A percentile compares a stretch with the other conserved stretches of the same genome.
Evolutionary conservation across 78 protist species (phyloP).

Genomic region (Trichosphaerium sp.): DNA sequence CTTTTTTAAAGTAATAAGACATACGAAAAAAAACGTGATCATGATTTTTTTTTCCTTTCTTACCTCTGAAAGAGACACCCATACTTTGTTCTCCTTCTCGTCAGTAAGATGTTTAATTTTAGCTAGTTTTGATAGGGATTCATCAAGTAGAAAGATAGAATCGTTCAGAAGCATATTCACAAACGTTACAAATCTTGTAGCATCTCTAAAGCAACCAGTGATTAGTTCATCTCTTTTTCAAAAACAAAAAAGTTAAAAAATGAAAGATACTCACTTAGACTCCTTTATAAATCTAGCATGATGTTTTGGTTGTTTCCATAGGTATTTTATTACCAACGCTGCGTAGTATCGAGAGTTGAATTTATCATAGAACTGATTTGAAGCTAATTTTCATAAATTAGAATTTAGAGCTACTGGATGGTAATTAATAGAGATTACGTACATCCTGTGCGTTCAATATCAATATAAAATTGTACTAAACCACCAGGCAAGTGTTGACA

Average conservation of each 20-base stretch:
- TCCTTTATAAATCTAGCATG: conserved; percentile 10
- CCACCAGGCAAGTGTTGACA: conserved; percentile 18
- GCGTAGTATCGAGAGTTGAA: conserved; percentile 22
- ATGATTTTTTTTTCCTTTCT: no score
- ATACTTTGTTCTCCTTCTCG: no score
- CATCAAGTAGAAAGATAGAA: conserved; percentile 38
- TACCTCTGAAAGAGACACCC: no score
- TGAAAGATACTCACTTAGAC: not conserved
- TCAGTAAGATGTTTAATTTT: conserved; percentile 26
- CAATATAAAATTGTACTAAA: conserved; percentile 36
- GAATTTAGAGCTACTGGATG: conserved; percentile 2
- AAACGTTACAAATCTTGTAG: conserved; percentile 25
- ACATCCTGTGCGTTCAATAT: conserved; percentile 45
- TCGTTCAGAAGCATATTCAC: conserved; percentile 46
- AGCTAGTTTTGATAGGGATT: conserved; percentile 17
- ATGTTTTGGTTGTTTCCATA: conserved; percentile 29
- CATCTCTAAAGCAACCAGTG: not conserved
- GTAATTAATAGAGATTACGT: not conserved
- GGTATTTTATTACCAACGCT: conserved; percentile 14
- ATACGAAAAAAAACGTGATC: no score
- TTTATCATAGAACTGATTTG: conserved; percentile 42
- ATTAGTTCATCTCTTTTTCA: not conserved
- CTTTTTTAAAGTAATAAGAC: no score
- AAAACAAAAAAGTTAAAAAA: not conserved
- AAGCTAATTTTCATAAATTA: no score